Evolutionary conservation across 2,329 filamentous ascomycete species (phyloP), one percentile per base, ranked within the genome.

Genomic region (Xylaria hypoxylon): DNA sequence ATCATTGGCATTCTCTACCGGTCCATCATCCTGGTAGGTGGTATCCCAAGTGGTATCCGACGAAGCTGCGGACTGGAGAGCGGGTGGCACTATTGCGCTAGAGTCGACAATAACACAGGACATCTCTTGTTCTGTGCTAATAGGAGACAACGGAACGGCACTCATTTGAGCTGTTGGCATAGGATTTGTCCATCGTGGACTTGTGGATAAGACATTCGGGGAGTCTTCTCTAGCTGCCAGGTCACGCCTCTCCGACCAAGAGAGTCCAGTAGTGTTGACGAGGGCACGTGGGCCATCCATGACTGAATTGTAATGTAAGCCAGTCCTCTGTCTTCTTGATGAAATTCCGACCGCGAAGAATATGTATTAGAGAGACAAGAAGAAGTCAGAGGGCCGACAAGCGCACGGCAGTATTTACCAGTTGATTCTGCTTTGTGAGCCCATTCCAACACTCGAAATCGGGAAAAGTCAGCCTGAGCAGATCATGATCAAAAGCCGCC

Each of bases 121-220:
- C 40, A 80, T 76, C 47, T 86, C 83, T 74, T 85, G 79, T 67
- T 80, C 82, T 64, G 82, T 82, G 76, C 85, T 87, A 71, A 84
- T 79, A 45, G 85, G 85, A 42, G 86, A 87, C 62, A 87, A 75
- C 70, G 86, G 85, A 48, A 83, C 82, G 13, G 80, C 79, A 40
- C 80, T 80, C 55, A 79, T 73, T 62, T 80, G 78, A 47, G 74
- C 73, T 58, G 73, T 68, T 55, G 74, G 68, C 59, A 69, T 63
- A 22, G 73, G 59, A 64, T 74, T 73, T 64, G 78, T 61, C 81
- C 81, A 82, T 50, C 78, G 69, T 24, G 79, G 76, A 42, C 78
- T 78, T n/a, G 76, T 74, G 19, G 79, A 75, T 57, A 79, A 71
- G 60, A 70, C 70, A 60, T 75, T 75, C 24, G 79, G 77, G 42